Evolutionary conservation across 106 monocot genomes (phyloP).

Genomic region (Hemerocallis citrina): DNA sequence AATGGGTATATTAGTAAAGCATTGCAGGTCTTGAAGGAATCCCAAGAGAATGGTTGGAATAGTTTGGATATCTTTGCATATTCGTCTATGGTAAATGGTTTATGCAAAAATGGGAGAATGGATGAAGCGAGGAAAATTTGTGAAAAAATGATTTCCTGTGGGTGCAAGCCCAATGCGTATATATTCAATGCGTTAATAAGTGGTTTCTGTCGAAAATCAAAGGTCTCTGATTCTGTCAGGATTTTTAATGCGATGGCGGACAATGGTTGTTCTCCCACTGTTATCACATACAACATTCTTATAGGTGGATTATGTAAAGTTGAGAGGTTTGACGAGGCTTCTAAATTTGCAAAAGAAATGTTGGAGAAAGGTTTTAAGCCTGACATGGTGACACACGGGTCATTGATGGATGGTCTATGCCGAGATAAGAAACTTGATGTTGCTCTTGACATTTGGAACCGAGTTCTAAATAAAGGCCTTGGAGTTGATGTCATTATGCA

Average conservation of each 20-base stretch:
- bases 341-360: slow-evolving; percentile 68
- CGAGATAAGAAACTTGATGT: slow-evolving; percentile 59
- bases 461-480: slow-evolving; percentile 29
- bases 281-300: slow-evolving; percentile 80
- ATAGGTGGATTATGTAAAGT: slow-evolving; percentile 71
- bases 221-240: slow-evolving; percentile 18
- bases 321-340: slow-evolving; percentile 60
- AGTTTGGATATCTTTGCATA: slow-evolving; percentile 64
- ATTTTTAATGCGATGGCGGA: slow-evolving; percentile 18
- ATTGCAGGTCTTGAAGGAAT: slow-evolving; percentile 43
- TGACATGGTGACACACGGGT: slow-evolving; percentile 63
- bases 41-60: slow-evolving; percentile 13
- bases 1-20: slow-evolving; percentile 64
- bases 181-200: slow-evolving; percentile 64
- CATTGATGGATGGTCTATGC: slow-evolving; percentile 77
- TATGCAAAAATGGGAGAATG: slow-evolving; percentile 50
- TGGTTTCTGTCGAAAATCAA: slow-evolving; percentile 45
- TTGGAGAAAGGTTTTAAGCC: slow-evolving; percentile 69
- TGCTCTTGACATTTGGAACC: slow-evolving; percentile 64
- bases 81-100: slow-evolving; percentile 68
- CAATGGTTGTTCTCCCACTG: slow-evolving; percentile 42
- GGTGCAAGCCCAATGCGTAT: slow-evolving; percentile 50
- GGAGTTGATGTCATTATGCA: slow-evolving; percentile 48
- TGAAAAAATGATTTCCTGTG: slow-evolving; percentile 42
- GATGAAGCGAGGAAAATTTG: slow-evolving; percentile 54